A percentile compares a stretch with the other conserved stretches of the same genome.
phyloP scores from a whole-genome alignment of 805 yeast species.

The Wickerhamiella qilinensis region DNA sequence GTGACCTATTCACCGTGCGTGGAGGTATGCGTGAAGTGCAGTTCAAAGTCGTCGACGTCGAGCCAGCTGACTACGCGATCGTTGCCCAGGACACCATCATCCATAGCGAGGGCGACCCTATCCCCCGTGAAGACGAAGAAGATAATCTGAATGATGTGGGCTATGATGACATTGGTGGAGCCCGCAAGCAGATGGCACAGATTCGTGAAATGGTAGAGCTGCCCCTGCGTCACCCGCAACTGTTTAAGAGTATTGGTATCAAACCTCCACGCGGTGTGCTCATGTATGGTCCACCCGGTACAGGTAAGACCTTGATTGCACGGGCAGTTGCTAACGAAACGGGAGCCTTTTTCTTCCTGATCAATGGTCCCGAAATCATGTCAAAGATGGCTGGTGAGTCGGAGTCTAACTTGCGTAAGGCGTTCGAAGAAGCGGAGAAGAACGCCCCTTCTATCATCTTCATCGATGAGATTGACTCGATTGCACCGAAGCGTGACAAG shows the following conservation, averaged over 20 bases:
- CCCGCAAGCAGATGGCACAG: slow-evolving; percentile 99
- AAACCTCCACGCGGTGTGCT: slow-evolving; percentile 97
- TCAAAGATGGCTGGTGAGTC: slow-evolving; percentile 99
- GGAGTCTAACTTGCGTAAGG: slow-evolving; percentile 91
- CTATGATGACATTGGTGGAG: slow-evolving; percentile 97
- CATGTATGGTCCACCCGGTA: slow-evolving; percentile 95
- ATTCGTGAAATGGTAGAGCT: slow-evolving; percentile 96
- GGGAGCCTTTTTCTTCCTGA: slow-evolving; percentile 95
- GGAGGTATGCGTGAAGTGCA: slow-evolving; percentile 99
- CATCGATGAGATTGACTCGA: slow-evolving; percentile 96
- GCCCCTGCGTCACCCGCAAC: slow-evolving; percentile 95
- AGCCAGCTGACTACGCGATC: slow-evolving; percentile 92
- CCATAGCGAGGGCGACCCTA: slow-evolving; percentile 98
- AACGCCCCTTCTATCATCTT: slow-evolving; percentile 95
- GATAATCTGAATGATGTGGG: slow-evolving; percentile 94
- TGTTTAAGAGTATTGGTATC: slow-evolving; percentile 94
- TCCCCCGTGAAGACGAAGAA: slow-evolving; percentile 95
- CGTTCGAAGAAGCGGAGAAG: slow-evolving; percentile 98
- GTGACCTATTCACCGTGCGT: slow-evolving; percentile 88
- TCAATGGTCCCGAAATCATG: slow-evolving; percentile 99
- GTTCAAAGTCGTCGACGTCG: slow-evolving; percentile 95
- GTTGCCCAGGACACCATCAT: slow-evolving; percentile 97
- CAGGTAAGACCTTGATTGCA: slow-evolving; percentile 98
- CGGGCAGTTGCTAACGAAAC: slow-evolving; percentile 99
- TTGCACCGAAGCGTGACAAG: slow-evolving; percentile 99